Evolutionary conservation across 2,329 filamentous ascomycete species (phyloP), one percentile per base, ranked within the genome.

Genomic region (Microcyclospora pomicola): DNA sequence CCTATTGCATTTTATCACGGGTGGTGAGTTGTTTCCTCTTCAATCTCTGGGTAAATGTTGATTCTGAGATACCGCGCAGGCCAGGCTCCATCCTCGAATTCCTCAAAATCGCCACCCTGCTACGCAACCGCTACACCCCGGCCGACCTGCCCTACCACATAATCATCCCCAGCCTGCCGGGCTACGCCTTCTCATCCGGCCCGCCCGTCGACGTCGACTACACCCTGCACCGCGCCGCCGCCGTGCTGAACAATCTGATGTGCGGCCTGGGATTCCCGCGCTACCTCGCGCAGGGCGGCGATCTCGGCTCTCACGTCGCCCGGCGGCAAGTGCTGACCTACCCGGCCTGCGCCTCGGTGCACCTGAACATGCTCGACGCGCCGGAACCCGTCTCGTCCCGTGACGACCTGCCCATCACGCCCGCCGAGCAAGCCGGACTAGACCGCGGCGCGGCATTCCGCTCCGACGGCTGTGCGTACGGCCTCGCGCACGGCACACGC

Each of bases 271-370:
- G 71, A 0, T 70, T 75, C 37, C 41, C 42, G 1, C 65, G 64
- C 6, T 75, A 75, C 44, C 48, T 72, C 2, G 62, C 60, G 0
- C 70, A 75, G 48, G 72, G 72, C 3, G 72, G 72, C 2, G 72
- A 76, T 43, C 54, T 75, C 2, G 67, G 69, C 5, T 60, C 59
- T 24, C 46, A 55, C 12, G 36, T 72, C 9, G 52, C 60, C 2
- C 51, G 65, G 9, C 38, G 56, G 0, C 52, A 73, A 31, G 48
- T 43, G 3, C 30, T 35, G 1, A 41, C 31, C 9, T 47, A 40
- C 34, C 38, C 43, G 27, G 40, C 35, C 15, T 49, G 48, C 39
- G 47, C 46, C 15, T 43, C 44, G 15, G 41, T 49, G 33, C 49
- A 55, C 31, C 37, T 49, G 27, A 54, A 52, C 38, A 49, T 49